Evolutionary conservation across 2,329 filamentous ascomycete genomes (phyloP), one percentile per base, ranked within the genome.

Genomic region (Apiospora rasikravindrae): DNA sequence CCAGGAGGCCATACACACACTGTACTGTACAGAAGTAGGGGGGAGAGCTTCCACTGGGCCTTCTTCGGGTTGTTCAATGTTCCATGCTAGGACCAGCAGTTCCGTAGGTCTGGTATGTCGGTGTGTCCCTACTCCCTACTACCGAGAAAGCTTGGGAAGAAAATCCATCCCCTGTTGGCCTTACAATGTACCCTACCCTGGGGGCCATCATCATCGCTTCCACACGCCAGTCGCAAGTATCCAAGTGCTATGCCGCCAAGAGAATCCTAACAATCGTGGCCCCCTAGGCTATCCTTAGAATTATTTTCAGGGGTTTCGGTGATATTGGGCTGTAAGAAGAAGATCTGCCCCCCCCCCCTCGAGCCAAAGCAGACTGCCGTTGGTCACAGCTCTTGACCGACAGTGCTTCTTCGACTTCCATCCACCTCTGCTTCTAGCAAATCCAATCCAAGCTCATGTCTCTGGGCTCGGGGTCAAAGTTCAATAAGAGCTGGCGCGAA

Each of bases 281-380:
- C 57, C 57, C 57, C 57, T 64, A 64, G 57, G 33, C 57, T 64
- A 40, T 40, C 33, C 57, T 64, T 40, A n/a, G 57, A 37, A 64
- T 64, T 64, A 64, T 64, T 40, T 40, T n/a, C 57, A 64, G 57
- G 57, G 57, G 57, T 64, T 64, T 64, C 33, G 57, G 57, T 64
- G 57, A 64, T 64, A 64, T 64, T 64, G 57, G 57, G 57, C 57
- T 64, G 57, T 64, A 64, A 64, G 57, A 64, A 64, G 57, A 64
- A 64, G 57, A 64, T 64, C 57, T 64, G 33, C 57, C 33, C 57
- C 57, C 57, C 24, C 57, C 33, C 33, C 57, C 57, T 24, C 57
- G 33, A 64, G 57, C 33, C 57, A 64, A n/a, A 64, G 57, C 11
- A 64, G 67, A 69, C 67, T 69, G 67, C 67, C 67, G 67, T 69